phyloP scores from a whole-genome alignment of 352 stramenopile genomes.

The Phytopythium kandeliae region DNA sequence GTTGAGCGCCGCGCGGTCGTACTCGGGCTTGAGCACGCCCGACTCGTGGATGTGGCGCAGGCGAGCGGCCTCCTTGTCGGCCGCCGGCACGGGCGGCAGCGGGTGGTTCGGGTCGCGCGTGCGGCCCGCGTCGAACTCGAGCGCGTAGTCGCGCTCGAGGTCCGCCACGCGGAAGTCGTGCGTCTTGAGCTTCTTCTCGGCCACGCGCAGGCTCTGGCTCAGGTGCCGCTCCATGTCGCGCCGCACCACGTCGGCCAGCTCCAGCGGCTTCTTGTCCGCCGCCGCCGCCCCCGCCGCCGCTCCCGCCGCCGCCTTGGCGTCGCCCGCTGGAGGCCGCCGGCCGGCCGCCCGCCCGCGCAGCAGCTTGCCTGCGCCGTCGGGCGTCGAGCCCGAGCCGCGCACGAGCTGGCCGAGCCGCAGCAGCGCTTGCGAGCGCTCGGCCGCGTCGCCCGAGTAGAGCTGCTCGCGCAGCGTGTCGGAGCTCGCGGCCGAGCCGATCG shows the following conservation, averaged over 20 bases:
- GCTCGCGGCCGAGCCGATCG: conserved; percentile 12
- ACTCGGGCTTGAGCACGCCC: conserved; percentile 28
- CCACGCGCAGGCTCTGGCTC: conserved; percentile 20
- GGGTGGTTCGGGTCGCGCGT: conserved; percentile 34
- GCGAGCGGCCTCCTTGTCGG: conserved; percentile 25
- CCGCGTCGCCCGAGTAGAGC: conserved; percentile 28
- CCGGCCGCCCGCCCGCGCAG: conserved; percentile 12
- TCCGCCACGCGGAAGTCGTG: conserved; percentile 21
- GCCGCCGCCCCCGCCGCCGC: too few relatives aligned
- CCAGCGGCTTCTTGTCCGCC: conserved; percentile 9
- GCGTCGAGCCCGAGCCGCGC: background rate
- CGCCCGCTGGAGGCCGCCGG: background rate
- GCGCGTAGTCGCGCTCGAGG: conserved; percentile 39
- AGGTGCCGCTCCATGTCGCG: conserved; percentile 32
- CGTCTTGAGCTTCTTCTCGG: conserved; percentile 16
- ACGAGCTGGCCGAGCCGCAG: conserved; percentile 30
- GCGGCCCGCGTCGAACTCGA: conserved; percentile 34
- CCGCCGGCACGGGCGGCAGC: conserved; percentile 29
- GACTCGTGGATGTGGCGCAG: conserved; percentile 40
- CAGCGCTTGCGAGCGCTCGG: conserved; percentile 23
- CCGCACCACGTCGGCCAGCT: conserved; percentile 24
- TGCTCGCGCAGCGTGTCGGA: conserved; percentile 16
- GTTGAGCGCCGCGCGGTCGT: conserved; percentile 49
- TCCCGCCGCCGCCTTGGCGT: too few relatives aligned
- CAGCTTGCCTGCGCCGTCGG: conserved; percentile 2